Base-by-base conservation (phyloP, 176 grass and related monocot species). In the Rhipidocladum racemiflorum region DNA sequence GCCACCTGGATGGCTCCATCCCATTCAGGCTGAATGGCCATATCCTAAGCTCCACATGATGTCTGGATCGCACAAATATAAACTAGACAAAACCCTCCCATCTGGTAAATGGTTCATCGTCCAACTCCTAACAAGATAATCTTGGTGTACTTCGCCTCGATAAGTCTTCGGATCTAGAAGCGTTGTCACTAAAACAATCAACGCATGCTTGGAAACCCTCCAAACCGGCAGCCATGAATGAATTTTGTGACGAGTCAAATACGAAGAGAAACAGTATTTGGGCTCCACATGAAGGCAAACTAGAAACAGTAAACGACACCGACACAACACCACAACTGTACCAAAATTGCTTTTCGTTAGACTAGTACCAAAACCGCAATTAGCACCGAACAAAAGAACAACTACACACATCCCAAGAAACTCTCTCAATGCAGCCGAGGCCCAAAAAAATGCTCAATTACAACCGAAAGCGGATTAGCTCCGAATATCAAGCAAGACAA, bases 1-100 rank as follows among this genome's bases (percentile, higher is more conserved):
- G n/a, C n/a, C n/a, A n/a, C n/a, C n/a, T n/a, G n/a, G n/a, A n/a
- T n/a, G n/a, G n/a, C n/a, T n/a, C n/a, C n/a, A n/a, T n/a, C n/a
- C n/a, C n/a, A n/a, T n/a, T n/a, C n/a, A n/a, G n/a, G n/a, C n/a
- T n/a, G n/a, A n/a, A n/a, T n/a, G n/a, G n/a, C n/a, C n/a, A n/a
- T n/a, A n/a, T n/a, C n/a, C n/a, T n/a, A n/a, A 56, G 60, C 72
- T 74, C 75, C 68, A 80, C 69, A 84, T 35, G 54, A 30, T 60
- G 60, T 66, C 35, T 65, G 48, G 36, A 65, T 73, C 30, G 64
- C 27, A 55, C 49, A 59, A 34, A 32, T 32, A 18, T 11, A 56
- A 77, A 39, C 24, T 35, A 16, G 44, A 35, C 62, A 35, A 40
- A 85, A 43, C 61, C 29, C 29, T 74, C 66, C 21, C 67, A 29